Conservation (phyloP, 202 grass and related monocot genomes). For the Saccharum hybrid region DNA sequence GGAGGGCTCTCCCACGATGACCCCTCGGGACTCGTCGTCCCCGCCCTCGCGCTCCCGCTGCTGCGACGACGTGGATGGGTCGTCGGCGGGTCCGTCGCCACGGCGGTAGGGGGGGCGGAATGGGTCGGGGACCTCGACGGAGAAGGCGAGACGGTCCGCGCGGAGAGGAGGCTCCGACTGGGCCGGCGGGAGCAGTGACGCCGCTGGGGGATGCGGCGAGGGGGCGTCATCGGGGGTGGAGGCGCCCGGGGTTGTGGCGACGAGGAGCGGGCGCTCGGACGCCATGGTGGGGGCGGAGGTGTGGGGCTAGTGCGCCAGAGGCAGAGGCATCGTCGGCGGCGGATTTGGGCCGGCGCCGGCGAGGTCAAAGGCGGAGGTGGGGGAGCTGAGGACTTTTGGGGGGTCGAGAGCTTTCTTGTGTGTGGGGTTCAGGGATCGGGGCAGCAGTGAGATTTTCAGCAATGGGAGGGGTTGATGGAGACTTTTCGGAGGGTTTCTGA, state of each 20-base stretch:
- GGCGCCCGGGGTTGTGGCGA: conserved; percentile 38
- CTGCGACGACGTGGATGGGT: conserved; percentile 41
- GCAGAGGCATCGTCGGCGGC: conserved; percentile 43
- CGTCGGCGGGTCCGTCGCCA: conserved; percentile 9
- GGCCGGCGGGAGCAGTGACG: conserved; percentile 51
- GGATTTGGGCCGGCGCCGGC: conserved; percentile 34
- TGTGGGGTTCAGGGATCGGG: conserved; percentile 27
- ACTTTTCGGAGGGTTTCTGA: background rate
- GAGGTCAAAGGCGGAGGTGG: conserved; percentile 43
- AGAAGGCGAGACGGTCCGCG: conserved; percentile 41
- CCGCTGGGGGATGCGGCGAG: conserved; percentile 18
- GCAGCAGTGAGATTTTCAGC: background rate
- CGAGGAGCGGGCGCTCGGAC: conserved; percentile 53
- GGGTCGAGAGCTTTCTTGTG: conserved; percentile 37
- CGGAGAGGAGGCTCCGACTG: conserved; percentile 59
- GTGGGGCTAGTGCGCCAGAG: conserved; percentile 18
- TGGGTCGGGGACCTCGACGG: conserved; percentile 46
- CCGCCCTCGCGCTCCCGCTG: conserved; percentile 39
- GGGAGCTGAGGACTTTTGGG: conserved; percentile 27
- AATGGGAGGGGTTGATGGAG: background rate
- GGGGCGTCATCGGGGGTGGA: background rate
- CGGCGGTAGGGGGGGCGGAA: conserved; percentile 32
- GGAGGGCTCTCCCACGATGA: conserved; percentile 50
- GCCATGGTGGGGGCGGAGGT: conserved; percentile 34
- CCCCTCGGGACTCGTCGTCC: conserved; percentile 35